phyloP scores from a whole-genome alignment of 768 basidiomycete genomes.

The Chlorophyllum brunneum region DNA sequence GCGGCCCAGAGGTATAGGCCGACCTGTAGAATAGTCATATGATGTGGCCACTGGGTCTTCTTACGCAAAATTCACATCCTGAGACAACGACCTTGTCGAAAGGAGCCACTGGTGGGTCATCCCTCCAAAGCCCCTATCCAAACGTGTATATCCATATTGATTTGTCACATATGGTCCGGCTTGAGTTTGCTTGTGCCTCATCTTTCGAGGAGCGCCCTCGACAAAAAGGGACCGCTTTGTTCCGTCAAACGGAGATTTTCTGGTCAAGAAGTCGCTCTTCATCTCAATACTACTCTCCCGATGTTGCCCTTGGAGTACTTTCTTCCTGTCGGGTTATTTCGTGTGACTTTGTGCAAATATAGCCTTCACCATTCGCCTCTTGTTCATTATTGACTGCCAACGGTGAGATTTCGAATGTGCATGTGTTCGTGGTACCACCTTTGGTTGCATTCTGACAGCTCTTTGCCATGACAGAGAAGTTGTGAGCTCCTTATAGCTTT shows the following conservation, averaged over 20 bases:
- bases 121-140: background rate
- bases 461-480: background rate
- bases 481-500: background rate
- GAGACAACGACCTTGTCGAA: conserved; percentile 1
- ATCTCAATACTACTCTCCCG: background rate
- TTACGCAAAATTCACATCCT: conserved; percentile 10
- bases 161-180: background rate
- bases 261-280: background rate
- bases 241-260: background rate
- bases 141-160: background rate
- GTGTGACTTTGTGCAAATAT: background rate
- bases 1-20: background rate
- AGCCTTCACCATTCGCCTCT: conserved; percentile 2
- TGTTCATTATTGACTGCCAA: background rate
- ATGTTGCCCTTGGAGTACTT: background rate
- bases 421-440: background rate
- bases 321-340: background rate
- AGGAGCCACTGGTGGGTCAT: background rate
- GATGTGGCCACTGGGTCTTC: conserved; percentile 2
- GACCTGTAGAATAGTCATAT: conserved; percentile 15
- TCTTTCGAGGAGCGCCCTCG: background rate
- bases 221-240: conserved; percentile 1
- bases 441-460: background rate
- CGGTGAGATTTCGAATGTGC: background rate
- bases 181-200: background rate